Conservation (phyloP, 371 early-diverging fungal genomes). For the Mucor lusitanicus region DNA sequence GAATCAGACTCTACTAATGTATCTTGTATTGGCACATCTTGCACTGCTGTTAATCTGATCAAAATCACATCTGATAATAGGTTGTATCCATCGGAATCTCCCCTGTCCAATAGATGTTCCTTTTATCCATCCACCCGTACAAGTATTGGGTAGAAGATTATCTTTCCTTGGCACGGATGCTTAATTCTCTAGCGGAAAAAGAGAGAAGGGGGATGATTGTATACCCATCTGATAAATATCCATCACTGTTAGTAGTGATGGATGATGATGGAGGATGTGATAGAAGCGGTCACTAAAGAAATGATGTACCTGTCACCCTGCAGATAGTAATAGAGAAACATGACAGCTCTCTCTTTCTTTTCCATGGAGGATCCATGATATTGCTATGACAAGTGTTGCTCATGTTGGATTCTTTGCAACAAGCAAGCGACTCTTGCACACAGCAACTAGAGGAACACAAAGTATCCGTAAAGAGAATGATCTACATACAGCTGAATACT, state of each 20-base stretch:
- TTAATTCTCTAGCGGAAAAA: not conserved
- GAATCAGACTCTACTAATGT: too few relatives aligned
- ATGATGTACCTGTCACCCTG: too few relatives aligned
- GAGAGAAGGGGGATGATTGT: too few relatives aligned
- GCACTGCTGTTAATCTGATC: not conserved
- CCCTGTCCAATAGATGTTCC: not conserved
- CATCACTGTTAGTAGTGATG: too few relatives aligned
- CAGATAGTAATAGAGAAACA: not conserved
- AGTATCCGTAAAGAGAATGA: constrained; percentile 13
- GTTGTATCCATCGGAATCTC: not conserved
- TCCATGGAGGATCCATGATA: too few relatives aligned
- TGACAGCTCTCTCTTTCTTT: not conserved
- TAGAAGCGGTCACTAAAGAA: too few relatives aligned
- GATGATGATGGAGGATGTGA: too few relatives aligned
- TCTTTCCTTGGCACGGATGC: not conserved
- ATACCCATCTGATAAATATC: too few relatives aligned
- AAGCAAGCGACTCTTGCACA: not conserved
- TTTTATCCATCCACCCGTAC: not conserved
- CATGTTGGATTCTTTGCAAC: not conserved
- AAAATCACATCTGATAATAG: not conserved
- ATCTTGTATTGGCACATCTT: too few relatives aligned
- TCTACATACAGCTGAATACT: constrained; percentile 39
- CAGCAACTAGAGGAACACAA: not conserved
- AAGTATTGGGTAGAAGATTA: not conserved
- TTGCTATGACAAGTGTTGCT: not conserved